Conservation (phyloP, 176 grass and related monocot species). For the Eragrostis nindensis region DNA sequence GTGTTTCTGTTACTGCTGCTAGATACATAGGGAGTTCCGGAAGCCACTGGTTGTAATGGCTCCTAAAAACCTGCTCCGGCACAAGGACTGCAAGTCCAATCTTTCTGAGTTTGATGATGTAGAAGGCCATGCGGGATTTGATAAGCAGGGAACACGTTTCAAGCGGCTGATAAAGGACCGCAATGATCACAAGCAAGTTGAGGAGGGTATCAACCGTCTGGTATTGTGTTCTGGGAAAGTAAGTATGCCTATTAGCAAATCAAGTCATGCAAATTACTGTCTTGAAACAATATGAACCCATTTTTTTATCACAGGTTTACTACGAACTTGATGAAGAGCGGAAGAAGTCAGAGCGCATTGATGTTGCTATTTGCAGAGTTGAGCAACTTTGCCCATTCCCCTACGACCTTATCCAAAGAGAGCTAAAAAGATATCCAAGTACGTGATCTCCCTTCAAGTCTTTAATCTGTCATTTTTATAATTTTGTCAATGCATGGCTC, state of each 20-base stretch:
- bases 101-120: slow-evolving; percentile 97
- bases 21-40: slow-evolving; percentile 91
- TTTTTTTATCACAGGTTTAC: slow-evolving; percentile 67
- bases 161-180: slow-evolving; percentile 93
- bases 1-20: slow-evolving; percentile 23
- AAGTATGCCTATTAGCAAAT: slow-evolving; percentile 28
- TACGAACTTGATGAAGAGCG: slow-evolving; percentile 93
- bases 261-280: neutral
- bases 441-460: too few relatives aligned
- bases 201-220: slow-evolving; percentile 80
- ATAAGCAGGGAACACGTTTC: slow-evolving; percentile 95
- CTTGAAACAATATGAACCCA: slow-evolving; percentile 20
- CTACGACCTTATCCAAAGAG: slow-evolving; percentile 90
- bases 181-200: slow-evolving; percentile 75
- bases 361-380: slow-evolving; percentile 91
- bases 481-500: too few relatives aligned
- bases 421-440: slow-evolving; percentile 97
- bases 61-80: slow-evolving; percentile 88
- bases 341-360: slow-evolving; percentile 60
- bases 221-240: slow-evolving; percentile 95
- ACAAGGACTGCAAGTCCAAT: slow-evolving; percentile 96
- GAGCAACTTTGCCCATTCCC: slow-evolving; percentile 93
- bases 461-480: too few relatives aligned
- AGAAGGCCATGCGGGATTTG: slow-evolving; percentile 87
- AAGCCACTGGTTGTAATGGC: slow-evolving; percentile 85